Base-by-base conservation (phyloP, 306 rosid genomes). In the Malus orientalis region DNA sequence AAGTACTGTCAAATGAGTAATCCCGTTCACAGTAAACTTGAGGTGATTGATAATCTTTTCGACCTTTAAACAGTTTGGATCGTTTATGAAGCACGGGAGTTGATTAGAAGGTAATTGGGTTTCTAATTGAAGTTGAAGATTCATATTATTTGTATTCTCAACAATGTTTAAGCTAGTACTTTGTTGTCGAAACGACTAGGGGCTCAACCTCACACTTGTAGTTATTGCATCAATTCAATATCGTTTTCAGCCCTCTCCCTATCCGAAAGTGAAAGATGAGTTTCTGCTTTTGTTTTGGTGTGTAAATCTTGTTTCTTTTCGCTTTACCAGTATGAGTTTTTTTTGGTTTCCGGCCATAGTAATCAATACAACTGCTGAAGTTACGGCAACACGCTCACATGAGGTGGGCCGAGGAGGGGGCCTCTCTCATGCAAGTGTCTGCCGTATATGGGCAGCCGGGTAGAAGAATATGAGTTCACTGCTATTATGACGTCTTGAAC, bases 151-250 rank as follows among this genome's bases (percentile, higher is more conserved):
- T 68, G 51, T 49, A 58, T 67, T 73, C 62, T 78, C 65, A 78
- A 73, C 40, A 6, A 65, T 69, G 68, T 85, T 82, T 78, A 74
- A 29, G 76, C 68, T 80, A 57, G 67, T 53, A 70, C 29, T 38
- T 40, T 72, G 80, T 83, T 72, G 80, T 83, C 75, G 64, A 69
- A 80, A 57, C 70, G 84, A 74, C 61, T 63, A 32, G 22, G 63
- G 79, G 55, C 54, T 63, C 59, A 74, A 45, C 64, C 76, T 57
- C 73, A 36, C 61, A 62, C 19, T 73, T 81, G 76, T 74, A 67
- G 73, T 61, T 79, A 6, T 38, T 58, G 69, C 69, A 42, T 78
- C 55, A 63, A 78, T 78, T 40, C 75, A 66, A 75, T 47, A 20
- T 65, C 54, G 67, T 55, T 71, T 44, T 70, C 76, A 62, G 73